phyloP scores from a whole-genome alignment of 805 yeast species.

The Komagataella kurtzmanii region DNA sequence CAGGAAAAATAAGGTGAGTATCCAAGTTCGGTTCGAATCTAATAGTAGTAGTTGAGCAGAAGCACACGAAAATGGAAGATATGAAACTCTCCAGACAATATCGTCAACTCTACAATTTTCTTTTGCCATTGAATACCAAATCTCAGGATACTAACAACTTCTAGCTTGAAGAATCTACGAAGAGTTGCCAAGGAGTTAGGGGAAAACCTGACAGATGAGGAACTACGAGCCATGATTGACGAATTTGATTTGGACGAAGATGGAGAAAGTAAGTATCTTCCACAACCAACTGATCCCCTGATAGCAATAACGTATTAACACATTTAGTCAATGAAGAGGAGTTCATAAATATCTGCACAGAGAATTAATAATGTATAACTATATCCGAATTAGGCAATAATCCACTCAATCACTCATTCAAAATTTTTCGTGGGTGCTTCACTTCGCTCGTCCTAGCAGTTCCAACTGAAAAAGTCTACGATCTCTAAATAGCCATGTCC shows the following conservation, averaged over 20 bases:
- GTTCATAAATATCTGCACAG: constrained; percentile 80
- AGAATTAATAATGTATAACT: constrained; percentile 21
- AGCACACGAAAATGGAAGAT: background rate
- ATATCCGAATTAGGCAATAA: background rate
- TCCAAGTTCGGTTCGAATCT: background rate
- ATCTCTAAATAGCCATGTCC: background rate
- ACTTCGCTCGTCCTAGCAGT: background rate
- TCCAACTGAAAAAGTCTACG: background rate
- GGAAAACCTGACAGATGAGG: constrained; percentile 85
- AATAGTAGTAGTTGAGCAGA: background rate
- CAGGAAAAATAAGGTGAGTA: constrained; percentile 55
- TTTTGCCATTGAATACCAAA: too few species aligned
- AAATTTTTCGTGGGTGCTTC: background rate
- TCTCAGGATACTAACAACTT: constrained; percentile 1
- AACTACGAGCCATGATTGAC: constrained; percentile 90
- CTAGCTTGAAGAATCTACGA: constrained; percentile 58
- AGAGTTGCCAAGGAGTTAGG: constrained; percentile 89
- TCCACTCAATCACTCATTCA: background rate
- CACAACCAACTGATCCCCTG: background rate
- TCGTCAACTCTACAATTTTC: background rate
- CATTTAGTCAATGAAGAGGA: constrained; percentile 63
- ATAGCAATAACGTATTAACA: constrained; percentile 15
- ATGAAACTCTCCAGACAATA: background rate
- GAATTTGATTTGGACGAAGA: constrained; percentile 95
- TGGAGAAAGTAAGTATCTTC: constrained; percentile 55